Evolutionary conservation across 2,329 filamentous ascomycete species (phyloP), one percentile per base, ranked within the genome.

Genomic region (Cercospora berteroae): DNA sequence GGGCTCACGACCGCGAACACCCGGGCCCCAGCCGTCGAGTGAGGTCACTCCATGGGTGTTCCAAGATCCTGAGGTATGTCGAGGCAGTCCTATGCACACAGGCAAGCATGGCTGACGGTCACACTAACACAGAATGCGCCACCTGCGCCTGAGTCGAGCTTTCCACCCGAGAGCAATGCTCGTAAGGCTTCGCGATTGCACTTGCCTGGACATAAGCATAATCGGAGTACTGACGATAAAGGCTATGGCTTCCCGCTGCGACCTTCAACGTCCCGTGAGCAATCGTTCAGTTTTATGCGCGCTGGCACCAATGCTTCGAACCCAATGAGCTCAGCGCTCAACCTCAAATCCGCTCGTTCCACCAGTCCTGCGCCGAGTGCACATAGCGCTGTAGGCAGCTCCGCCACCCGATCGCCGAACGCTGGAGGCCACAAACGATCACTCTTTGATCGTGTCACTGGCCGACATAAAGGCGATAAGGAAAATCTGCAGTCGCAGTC

Each of bases 41-140:
- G 94, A 98, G 80, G 93, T 99, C 66, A 95, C 96, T 44, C 95
- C 95, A n/a, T 99, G 97, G 85, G 86, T 96, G 69, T 98, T 95
- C 77, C 95, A 98, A 80, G 76, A 78, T 71, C 60, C 71, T 27
- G 70, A 74, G 71, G 76, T 77, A 73, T 65, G 73, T 74, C 18
- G 57, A 39, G 20, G 13, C 48, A 29, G 23, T 27, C 48, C 6
- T 8, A 5, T 27, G 48, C 25, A 25, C 23, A n/a, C 6, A 25
- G 56, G 44, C 63, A 65, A 56, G 63, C 29, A 65, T 59, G 31
- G 66, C 70, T 72, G 63, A 72, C 65, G 6, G 9, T 12, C 31
- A 10, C 16, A 60, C 52, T 48, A 55, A 63, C 25, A 62, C 67
- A 74, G 70, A 70, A 73, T 50, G 48, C 70, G 50, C 71, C 73